phyloP scores from a whole-genome alignment of 2,329 filamentous ascomycete species.

The Diaporthe vaccinii region DNA sequence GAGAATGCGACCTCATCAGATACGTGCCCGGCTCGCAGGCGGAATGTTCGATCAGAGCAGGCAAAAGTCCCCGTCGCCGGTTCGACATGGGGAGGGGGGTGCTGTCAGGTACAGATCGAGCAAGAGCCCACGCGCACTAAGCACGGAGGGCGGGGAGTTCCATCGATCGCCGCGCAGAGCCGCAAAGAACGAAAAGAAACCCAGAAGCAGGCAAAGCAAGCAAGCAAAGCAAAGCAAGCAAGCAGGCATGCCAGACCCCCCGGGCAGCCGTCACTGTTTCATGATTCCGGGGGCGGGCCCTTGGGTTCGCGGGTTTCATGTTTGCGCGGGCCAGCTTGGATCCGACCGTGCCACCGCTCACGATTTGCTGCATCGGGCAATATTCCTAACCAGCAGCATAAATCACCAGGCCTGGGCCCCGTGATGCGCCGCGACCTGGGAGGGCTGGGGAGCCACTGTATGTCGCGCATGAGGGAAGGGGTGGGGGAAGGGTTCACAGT shows the following conservation, averaged over 20 bases:
- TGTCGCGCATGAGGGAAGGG: conserved; percentile 1
- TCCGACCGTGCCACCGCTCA: conserved; percentile 30
- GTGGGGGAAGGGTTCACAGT: background rate
- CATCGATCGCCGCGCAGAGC: conserved; percentile 24
- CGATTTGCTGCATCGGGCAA: conserved; percentile 27
- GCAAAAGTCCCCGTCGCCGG: background rate
- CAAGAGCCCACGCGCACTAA: background rate
- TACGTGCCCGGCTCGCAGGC: background rate
- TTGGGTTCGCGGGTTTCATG: conserved; percentile 27
- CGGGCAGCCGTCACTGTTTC: conserved; percentile 31
- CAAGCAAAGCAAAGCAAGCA: no score
- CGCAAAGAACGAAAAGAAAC: background rate
- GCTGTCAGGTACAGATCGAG: conserved; percentile 23
- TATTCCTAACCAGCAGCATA: conserved; percentile 4
- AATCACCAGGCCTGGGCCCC: conserved; percentile 12
- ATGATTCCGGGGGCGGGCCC: conserved; percentile 17
- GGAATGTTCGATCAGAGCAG: conserved; percentile 15
- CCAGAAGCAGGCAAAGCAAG: conserved; percentile 5
- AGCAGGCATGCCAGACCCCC: background rate
- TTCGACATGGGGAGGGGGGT: background rate
- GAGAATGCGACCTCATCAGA: background rate
- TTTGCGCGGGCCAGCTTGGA: conserved; percentile 29
- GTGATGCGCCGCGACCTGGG: background rate
- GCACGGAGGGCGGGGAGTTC: background rate
- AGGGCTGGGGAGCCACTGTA: background rate